Evolutionary conservation across 208 protist genomes (phyloP).

Genomic region (Leishmania amazonensis): DNA sequence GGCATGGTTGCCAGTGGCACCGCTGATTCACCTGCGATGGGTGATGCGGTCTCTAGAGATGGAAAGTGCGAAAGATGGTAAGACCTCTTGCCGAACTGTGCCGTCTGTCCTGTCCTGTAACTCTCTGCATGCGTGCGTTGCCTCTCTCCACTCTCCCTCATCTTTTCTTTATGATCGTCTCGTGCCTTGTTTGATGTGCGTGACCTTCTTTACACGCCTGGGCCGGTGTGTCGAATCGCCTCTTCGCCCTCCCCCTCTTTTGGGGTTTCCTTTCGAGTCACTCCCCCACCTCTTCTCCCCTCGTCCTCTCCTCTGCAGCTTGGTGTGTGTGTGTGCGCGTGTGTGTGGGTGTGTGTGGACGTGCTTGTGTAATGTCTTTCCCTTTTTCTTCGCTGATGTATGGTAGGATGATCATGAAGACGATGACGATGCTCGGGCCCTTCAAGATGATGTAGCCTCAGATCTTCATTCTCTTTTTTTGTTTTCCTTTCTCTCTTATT

Average conservation of each 20-base stretch:
- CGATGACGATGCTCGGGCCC: neutral
- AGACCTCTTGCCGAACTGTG: neutral
- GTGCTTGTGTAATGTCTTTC: neutral
- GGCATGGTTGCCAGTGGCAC: neutral
- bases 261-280: neutral
- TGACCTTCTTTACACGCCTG: neutral
- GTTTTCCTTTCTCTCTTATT: neutral
- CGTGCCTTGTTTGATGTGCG: neutral
- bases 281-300: neutral
- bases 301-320: neutral
- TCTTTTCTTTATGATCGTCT: neutral
- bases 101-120: neutral
- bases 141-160: neutral
- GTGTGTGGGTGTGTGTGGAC: neutral
- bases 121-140: neutral
- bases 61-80: neutral
- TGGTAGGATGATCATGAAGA: slow-evolving; percentile 13
- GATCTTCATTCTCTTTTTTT: neutral
- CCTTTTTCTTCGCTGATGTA: slow-evolving; percentile 13
- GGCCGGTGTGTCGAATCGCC: neutral
- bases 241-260: neutral
- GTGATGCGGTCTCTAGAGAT: neutral
- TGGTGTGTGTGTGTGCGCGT: neutral
- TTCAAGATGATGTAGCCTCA: neutral
- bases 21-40: neutral